Conservation (phyloP, 805 yeast species). For the Ascoidea rubescens region DNA sequence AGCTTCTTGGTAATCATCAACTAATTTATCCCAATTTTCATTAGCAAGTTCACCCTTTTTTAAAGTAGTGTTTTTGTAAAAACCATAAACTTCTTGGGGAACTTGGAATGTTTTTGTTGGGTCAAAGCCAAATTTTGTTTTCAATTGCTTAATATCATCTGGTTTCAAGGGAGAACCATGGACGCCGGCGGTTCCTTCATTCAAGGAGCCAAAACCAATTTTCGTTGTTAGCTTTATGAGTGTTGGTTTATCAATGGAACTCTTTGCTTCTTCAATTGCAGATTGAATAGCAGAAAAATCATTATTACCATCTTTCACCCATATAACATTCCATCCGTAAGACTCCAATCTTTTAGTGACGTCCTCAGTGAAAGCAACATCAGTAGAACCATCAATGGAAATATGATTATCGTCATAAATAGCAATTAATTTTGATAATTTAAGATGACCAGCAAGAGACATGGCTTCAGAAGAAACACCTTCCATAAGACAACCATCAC, state of each 20-base stretch:
- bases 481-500: conserved; percentile 98
- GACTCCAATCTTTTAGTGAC: conserved; percentile 74
- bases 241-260: conserved; percentile 68
- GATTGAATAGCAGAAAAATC: conserved; percentile 57
- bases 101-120: conserved; percentile 70
- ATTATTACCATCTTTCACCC: conserved; percentile 69
- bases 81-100: conserved; percentile 70
- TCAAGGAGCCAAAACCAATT: conserved; percentile 86
- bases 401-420: conserved; percentile 95
- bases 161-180: conserved; percentile 95
- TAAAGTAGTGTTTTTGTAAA: conserved; percentile 39
- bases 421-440: conserved; percentile 85
- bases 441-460: conserved; percentile 92
- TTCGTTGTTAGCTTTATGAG: conserved; percentile 79
- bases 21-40: conserved; percentile 58
- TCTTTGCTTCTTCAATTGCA: conserved; percentile 76
- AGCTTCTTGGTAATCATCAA: conserved; percentile 46
- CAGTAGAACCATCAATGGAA: conserved; percentile 90
- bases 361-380: conserved; percentile 86
- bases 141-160: conserved; percentile 82
- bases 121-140: conserved; percentile 75
- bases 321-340: conserved; percentile 85
- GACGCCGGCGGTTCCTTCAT: conserved; percentile 78
- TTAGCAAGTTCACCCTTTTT: conserved; percentile 54
- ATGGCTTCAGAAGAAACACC: conserved; percentile 93